Evolutionary conservation across 2,329 filamentous ascomycete species (phyloP).

Genomic region (Fusarium vanettenii): DNA sequence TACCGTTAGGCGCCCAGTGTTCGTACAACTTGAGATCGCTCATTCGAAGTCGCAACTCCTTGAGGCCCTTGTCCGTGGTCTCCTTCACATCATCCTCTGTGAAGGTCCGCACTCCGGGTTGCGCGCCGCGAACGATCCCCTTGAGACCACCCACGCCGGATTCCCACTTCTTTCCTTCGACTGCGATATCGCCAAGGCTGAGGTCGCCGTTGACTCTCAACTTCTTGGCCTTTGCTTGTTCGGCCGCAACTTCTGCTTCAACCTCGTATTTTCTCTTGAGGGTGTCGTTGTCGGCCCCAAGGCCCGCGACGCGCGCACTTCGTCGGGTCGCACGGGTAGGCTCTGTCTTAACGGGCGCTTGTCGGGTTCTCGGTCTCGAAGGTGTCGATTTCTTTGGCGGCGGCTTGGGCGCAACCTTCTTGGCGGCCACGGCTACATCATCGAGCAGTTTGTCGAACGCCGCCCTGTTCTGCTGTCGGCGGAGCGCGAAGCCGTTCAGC

Average conservation of each 20-base stretch:
- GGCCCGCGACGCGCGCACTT: constrained; percentile 60
- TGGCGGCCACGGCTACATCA: constrained; percentile 78
- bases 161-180: constrained; percentile 83
- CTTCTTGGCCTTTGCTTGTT: constrained; percentile 67
- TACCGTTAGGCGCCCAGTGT: constrained; percentile 83
- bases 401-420: constrained; percentile 73
- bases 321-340: constrained; percentile 61
- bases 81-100: constrained; percentile 84
- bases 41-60: constrained; percentile 80
- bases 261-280: constrained; percentile 64
- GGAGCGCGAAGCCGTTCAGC: constrained; percentile 87
- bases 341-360: constrained; percentile 62
- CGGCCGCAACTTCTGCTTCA: constrained; percentile 57
- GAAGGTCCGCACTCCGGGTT: constrained; percentile 87
- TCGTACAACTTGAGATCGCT: constrained; percentile 82
- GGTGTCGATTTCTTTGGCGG: constrained; percentile 52
- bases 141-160: constrained; percentile 73
- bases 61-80: constrained; percentile 81
- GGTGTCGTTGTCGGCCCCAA: constrained; percentile 60
- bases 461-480: constrained; percentile 86
- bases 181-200: constrained; percentile 79
- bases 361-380: constrained; percentile 44
- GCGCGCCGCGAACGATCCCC: constrained; percentile 71
- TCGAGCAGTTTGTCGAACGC: constrained; percentile 85
- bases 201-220: constrained; percentile 67